Conservation (phyloP, 2,329 filamentous ascomycete genomes). For the Metarhizium brunneum region DNA sequence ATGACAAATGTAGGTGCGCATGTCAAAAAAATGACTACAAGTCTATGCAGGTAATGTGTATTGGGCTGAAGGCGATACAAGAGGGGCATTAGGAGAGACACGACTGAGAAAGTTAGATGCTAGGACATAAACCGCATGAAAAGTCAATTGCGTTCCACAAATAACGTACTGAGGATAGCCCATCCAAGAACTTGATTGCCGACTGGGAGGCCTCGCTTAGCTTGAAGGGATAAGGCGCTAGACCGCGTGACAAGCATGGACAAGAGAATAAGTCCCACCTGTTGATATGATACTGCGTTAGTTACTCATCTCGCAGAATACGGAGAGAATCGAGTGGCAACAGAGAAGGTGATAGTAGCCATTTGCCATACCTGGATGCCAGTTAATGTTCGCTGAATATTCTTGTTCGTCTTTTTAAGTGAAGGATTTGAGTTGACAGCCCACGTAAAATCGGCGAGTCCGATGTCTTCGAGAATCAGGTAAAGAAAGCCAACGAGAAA, state of each 20-base stretch:
- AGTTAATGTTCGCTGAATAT: conserved; percentile 48
- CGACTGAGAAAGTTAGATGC: conserved; percentile 34
- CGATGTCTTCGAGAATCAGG: conserved; percentile 64
- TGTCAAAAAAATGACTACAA: conserved; percentile 82
- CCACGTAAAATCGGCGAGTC: conserved; percentile 35
- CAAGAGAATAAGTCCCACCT: conserved; percentile 69
- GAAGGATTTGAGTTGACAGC: conserved; percentile 1
- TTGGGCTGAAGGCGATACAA: conserved; percentile 74
- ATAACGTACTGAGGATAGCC: conserved; percentile 57
- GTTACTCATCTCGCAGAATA: neutral
- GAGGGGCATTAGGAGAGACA: conserved; percentile 70
- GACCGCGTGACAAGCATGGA: conserved; percentile 81
- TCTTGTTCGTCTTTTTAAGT: conserved; percentile 22
- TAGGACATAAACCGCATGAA: neutral
- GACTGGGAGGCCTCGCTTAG: conserved; percentile 72
- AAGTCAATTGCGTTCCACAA: neutral
- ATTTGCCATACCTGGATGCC: conserved; percentile 51
- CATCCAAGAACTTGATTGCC: conserved; percentile 87
- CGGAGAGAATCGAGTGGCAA: neutral
- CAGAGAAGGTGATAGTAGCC: neutral
- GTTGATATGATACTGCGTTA: neutral
- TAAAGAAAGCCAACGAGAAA: conserved; percentile 66
- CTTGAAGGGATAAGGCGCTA: conserved; percentile 75
- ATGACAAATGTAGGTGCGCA: conserved; percentile 93
- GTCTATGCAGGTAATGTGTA: conserved; percentile 79